These are phyloP conservation scores for Metschnikowia borealis DNA, from an alignment of 805 yeast species.

Conservation along the genomic window DNA sequence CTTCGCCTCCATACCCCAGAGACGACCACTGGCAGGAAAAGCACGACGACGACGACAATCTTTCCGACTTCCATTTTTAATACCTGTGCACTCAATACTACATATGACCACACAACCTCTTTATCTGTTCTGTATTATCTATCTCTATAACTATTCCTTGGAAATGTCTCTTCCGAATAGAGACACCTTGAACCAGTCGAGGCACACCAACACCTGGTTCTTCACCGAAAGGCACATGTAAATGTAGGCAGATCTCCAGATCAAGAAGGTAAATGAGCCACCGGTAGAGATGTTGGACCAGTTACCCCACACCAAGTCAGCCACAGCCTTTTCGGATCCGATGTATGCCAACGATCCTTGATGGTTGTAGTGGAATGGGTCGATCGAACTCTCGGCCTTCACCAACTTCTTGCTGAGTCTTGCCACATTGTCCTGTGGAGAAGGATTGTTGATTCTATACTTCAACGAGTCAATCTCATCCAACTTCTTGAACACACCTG, in stretches of 20 bases:
- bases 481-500: constrained; percentile 62
- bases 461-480: constrained; percentile 58
- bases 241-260: constrained; percentile 94
- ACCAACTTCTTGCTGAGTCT: constrained; percentile 45
- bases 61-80: constrained; percentile 19
- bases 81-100: background rate
- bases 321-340: constrained; percentile 91
- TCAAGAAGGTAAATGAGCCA: constrained; percentile 81
- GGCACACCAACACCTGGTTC: constrained; percentile 78
- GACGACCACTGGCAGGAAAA: constrained; percentile 15
- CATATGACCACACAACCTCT: background rate
- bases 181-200: constrained; percentile 87
- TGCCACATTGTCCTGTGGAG: constrained; percentile 40
- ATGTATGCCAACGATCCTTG: constrained; percentile 93
- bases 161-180: constrained; percentile 93
- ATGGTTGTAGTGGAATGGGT: constrained; percentile 76
- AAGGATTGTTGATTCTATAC: constrained; percentile 38
- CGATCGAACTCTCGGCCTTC: constrained; percentile 39
- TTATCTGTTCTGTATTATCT: background rate
- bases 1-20: constrained; percentile 17
- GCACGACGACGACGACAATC: constrained; percentile 13
- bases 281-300: constrained; percentile 78
- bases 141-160: constrained; percentile 45
- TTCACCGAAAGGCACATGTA: constrained; percentile 87
- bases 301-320: constrained; percentile 77